Percentiles rank a stretch among this genome's conserved stretches.
phyloP scores from a whole-genome alignment of 2,329 filamentous ascomycete species.

The Aureobasidium lini region DNA sequence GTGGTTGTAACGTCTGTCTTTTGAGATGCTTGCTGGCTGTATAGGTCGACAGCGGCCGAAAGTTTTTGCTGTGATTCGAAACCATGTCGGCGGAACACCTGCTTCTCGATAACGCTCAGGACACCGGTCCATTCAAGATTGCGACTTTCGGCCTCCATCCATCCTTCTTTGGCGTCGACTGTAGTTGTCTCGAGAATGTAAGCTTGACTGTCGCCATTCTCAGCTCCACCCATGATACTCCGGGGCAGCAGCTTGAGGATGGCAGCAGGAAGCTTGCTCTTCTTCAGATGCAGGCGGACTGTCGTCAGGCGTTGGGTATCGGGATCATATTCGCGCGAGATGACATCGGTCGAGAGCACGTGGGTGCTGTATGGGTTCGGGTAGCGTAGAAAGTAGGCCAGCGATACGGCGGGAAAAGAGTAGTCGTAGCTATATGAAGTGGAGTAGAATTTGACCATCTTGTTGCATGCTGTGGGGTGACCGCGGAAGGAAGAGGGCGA shows the following conservation, averaged over 20 bases:
- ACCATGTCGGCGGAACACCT: conserved; percentile 55
- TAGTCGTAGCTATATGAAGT: conserved; percentile 66
- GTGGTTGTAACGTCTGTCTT: conserved; percentile 64
- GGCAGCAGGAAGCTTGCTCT: conserved; percentile 66
- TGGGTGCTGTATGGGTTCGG: conserved; percentile 79
- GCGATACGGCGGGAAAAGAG: conserved; percentile 75
- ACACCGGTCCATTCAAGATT: conserved; percentile 80
- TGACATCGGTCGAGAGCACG: conserved; percentile 76
- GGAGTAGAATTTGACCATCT: conserved; percentile 47
- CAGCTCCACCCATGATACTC: conserved; percentile 54
- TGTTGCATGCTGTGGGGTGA: conserved; percentile 14
- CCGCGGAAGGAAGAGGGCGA: background rate
- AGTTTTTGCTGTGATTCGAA: background rate
- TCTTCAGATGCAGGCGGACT: conserved; percentile 73
- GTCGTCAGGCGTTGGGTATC: conserved; percentile 68
- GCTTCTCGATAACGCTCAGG: conserved; percentile 68
- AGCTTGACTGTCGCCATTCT: conserved; percentile 57
- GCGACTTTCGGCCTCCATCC: conserved; percentile 73
- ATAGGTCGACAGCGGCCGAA: conserved; percentile 4
- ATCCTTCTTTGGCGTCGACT: conserved; percentile 70
- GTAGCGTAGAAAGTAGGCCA: conserved; percentile 85
- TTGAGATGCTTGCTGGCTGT: conserved; percentile 21
- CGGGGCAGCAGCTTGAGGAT: conserved; percentile 68
- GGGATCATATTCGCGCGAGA: conserved; percentile 65
- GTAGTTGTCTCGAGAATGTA: conserved; percentile 76